Percentiles rank a stretch among this genome's conserved stretches.
Conservation (phyloP, 768 basidiomycete genomes). For the Sarcodon aspratus region DNA sequence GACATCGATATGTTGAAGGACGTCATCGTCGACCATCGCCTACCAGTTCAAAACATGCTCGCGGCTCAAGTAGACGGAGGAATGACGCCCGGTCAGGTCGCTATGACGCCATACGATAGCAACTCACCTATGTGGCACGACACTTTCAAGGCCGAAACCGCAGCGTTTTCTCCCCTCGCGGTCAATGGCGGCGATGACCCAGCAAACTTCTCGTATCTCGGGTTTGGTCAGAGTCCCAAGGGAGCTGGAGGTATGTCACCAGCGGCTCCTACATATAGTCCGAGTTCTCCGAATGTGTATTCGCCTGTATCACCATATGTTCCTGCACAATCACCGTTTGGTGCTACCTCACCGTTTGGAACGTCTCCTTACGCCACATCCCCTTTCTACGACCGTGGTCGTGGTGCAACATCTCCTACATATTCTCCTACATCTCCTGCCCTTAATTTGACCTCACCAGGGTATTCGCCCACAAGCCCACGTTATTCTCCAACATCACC, state of each 20-base stretch:
- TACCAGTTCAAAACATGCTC: slow-evolving; percentile 76
- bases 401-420: slow-evolving; percentile 64
- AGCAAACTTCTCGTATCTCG: slow-evolving; percentile 60
- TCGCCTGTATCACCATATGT: slow-evolving; percentile 88
- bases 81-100: slow-evolving; percentile 86
- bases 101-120: slow-evolving; percentile 94
- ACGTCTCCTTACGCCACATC: slow-evolving; percentile 77
- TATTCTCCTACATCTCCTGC: slow-evolving; percentile 86
- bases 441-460: slow-evolving; percentile 73
- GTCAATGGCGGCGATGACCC: slow-evolving; percentile 75
- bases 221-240: slow-evolving; percentile 78
- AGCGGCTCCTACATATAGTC: slow-evolving; percentile 78
- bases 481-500: slow-evolving; percentile 81
- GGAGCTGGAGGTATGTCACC: slow-evolving; percentile 86
- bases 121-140: slow-evolving; percentile 78
- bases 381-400: slow-evolving; percentile 65
- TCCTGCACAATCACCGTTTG: slow-evolving; percentile 72
- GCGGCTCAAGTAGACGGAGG: slow-evolving; percentile 73
- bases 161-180: slow-evolving; percentile 92
- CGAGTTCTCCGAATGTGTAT: slow-evolving; percentile 83
- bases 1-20: slow-evolving; percentile 99
- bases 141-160: slow-evolving; percentile 72
- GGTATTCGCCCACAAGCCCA: slow-evolving; percentile 57
- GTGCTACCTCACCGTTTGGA: slow-evolving; percentile 75
- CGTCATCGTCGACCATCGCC: slow-evolving; percentile 91